Percentiles rank a stretch among this genome's conserved stretches.
Conservation (phyloP, 208 protist genomes). For the Acanthamoeba royreba region DNA sequence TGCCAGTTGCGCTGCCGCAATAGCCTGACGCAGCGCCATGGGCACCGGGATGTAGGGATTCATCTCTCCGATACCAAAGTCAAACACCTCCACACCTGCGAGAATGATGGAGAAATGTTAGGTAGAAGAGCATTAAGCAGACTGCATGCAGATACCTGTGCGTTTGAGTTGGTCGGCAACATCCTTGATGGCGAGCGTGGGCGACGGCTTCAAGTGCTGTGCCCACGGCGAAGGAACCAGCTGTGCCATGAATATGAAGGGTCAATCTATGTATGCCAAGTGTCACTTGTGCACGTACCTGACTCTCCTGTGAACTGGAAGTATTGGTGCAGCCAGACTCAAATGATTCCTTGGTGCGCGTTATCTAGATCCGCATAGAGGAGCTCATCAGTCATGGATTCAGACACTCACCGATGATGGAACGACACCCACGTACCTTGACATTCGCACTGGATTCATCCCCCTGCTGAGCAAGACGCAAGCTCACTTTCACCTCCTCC, state of each 20-base stretch:
- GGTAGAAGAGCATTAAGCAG: background rate
- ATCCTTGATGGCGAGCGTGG: background rate
- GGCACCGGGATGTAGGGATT: background rate
- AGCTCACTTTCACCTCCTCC: background rate
- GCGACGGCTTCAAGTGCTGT: background rate
- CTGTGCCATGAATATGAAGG: background rate
- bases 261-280: background rate
- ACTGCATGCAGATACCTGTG: background rate
- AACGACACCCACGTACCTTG: no score
- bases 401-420: no score
- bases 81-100: background rate
- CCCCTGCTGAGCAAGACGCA: background rate
- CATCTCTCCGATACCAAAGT: background rate
- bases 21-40: background rate
- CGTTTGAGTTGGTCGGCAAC: background rate
- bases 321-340: no score
- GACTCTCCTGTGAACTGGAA: no score
- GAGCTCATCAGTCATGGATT: no score
- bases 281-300: background rate
- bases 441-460: no score
- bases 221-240: background rate
- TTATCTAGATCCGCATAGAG: no score
- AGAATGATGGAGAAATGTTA: background rate
- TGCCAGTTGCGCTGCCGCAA: background rate
- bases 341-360: no score